Percentiles rank a stretch among this genome's conserved stretches.
Conservation (phyloP, 805 yeast genomes). For the Lipomyces chichibuensis region DNA sequence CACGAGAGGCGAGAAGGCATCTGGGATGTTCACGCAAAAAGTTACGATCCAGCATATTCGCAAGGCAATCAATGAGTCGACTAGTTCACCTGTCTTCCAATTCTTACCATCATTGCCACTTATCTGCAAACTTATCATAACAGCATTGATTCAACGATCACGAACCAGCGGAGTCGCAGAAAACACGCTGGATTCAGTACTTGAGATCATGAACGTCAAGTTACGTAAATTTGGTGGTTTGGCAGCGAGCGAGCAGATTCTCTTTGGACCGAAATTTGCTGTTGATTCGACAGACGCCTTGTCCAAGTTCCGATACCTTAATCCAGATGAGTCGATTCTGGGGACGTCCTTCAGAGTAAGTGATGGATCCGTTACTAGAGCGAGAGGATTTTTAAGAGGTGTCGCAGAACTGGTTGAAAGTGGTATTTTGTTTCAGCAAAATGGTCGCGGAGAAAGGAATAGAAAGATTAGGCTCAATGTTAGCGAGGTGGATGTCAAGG, state of each 20-base stretch:
- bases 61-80: conserved; percentile 77
- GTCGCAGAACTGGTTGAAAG: conserved; percentile 73
- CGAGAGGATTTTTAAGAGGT: conserved; percentile 62
- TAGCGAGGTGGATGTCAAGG: conserved; percentile 68
- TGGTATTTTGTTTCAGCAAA: conserved; percentile 74
- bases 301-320: conserved; percentile 37
- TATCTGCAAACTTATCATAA: conserved; percentile 70
- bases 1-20: conserved; percentile 29
- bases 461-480: conserved; percentile 66
- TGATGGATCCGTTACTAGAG: conserved; percentile 50
- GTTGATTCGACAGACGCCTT: conserved; percentile 51
- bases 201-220: conserved; percentile 49
- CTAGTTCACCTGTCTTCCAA: conserved; percentile 68
- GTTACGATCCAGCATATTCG: conserved; percentile 76
- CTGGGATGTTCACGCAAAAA: conserved; percentile 45
- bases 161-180: conserved; percentile 74
- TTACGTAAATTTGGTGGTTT: conserved; percentile 27
- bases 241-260: conserved; percentile 13
- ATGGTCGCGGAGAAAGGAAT: conserved; percentile 66
- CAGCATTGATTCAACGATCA: conserved; percentile 64
- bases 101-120: conserved; percentile 65
- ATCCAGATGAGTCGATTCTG: conserved; percentile 31
- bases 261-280: conserved; percentile 22
- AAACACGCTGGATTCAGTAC: conserved; percentile 69
- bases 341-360: conserved; percentile 42